phyloP scores from a whole-genome alignment of 2,329 filamentous ascomycete species.

The Fusarium torreyae region DNA sequence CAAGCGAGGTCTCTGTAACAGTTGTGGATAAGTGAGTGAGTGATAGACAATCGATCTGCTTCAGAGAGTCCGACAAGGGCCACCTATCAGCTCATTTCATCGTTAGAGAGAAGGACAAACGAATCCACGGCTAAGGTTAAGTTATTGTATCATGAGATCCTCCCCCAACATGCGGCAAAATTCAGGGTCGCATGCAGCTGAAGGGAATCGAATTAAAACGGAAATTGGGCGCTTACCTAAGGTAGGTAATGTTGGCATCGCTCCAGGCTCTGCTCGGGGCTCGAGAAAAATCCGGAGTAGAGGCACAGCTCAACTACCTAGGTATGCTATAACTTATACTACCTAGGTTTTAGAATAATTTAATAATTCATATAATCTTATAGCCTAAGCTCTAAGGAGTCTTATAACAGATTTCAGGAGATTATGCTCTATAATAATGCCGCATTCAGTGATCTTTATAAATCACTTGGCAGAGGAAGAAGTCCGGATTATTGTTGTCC shows the following conservation, averaged over 20 bases:
- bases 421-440: too few species aligned
- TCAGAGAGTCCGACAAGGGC: not conserved
- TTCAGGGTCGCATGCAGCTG: slow-evolving; percentile 29
- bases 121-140: not conserved
- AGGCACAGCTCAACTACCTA: too few species aligned
- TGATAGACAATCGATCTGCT: not conserved
- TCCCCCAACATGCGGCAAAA: slow-evolving; percentile 8
- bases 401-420: too few species aligned
- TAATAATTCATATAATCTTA: too few species aligned
- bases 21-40: not conserved
- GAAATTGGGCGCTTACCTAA: slow-evolving; percentile 32
- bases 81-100: not conserved
- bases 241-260: not conserved
- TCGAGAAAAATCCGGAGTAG: too few species aligned
- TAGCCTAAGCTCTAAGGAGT: too few species aligned
- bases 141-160: slow-evolving; percentile 10
- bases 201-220: slow-evolving; percentile 26
- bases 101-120: not conserved
- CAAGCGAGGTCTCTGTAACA: slow-evolving; percentile 18
- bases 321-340: too few species aligned
- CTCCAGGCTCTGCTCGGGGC: not conserved
- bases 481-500: too few species aligned
- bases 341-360: too few species aligned
- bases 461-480: too few species aligned
- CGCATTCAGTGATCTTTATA: too few species aligned